Evolutionary conservation across 257 asterid genomes (phyloP), one percentile per base, ranked within the genome.

Genomic region (Solanum habrochaites): DNA sequence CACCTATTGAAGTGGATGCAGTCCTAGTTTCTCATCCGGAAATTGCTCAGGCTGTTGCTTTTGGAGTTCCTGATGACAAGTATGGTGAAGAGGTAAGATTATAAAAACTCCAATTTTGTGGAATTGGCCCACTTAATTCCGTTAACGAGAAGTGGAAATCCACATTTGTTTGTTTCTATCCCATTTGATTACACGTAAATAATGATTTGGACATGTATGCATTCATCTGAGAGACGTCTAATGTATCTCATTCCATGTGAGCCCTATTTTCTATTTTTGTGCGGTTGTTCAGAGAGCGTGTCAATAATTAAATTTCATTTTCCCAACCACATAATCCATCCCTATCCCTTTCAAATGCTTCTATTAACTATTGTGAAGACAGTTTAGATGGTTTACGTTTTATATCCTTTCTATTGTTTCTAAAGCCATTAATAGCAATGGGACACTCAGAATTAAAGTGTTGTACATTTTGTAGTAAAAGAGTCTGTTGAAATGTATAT

Each of bases 51-150:
- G 99, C 95, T 23, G 99, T 97, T 75, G 96, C 99, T 42, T 97
- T 97, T 72, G 99, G 98, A 70, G 97, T 96, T 74, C 99, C 99
- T 1, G 99, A 97, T 86, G 99, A 96, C 80, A 97, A 97, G 90
- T 97, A 96, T 89, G 99, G 99, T 20, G 99, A 97, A 92, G 99
- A 97, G 93, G 99, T 97, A 91, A 90, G 89, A 32, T 71, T 32
- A 31, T 0, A 40, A 70, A 9, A 69, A 39, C 64, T 52, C 69
- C 85, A 81, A 18, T 31, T 16, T 81, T 81, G 45, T 31, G 40
- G 6, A 81, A 47, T 81, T 49, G 42, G 6, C 67, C 29, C 31
- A 0, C 45, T 49, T 81, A 32, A 71, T 71, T 71, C 69, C 21
- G 49, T 47, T 47, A 29, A 29, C 1, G 7, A 1, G 15, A 49